Conservation (phyloP, 306 rosid species). For the Malus orientalis region DNA sequence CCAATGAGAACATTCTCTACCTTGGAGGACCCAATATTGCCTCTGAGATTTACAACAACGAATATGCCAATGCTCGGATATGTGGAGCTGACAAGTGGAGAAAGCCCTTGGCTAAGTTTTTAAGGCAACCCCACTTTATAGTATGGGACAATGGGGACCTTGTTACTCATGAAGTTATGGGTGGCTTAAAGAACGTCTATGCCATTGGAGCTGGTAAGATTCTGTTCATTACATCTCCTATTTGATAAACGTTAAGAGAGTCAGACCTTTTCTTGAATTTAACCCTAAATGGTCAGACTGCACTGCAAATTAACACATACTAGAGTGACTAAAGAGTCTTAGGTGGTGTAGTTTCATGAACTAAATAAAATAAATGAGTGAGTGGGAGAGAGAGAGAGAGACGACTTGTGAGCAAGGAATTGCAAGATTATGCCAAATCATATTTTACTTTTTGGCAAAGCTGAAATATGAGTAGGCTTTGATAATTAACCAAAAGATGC, state of each 20-base stretch:
- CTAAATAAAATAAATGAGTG: background rate
- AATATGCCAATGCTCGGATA: slow-evolving; percentile 93
- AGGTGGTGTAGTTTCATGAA: background rate
- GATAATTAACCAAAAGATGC: background rate
- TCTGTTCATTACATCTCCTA: background rate
- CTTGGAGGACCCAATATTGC: slow-evolving; percentile 98
- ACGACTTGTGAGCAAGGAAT: background rate
- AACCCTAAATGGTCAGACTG: background rate
- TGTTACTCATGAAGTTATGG: slow-evolving; percentile 97
- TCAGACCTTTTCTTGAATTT: background rate
- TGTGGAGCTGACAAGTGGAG: slow-evolving; percentile 96
- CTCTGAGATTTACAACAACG: slow-evolving; percentile 84
- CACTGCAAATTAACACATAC: background rate
- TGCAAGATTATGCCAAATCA: background rate
- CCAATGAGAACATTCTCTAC: slow-evolving; percentile 79
- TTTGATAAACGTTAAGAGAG: background rate
- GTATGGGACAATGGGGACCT: slow-evolving; percentile 98
- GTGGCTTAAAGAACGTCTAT: slow-evolving; percentile 93
- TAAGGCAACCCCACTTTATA: slow-evolving; percentile 85
- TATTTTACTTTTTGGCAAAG: background rate
- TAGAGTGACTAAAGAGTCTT: background rate
- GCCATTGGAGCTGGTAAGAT: slow-evolving; percentile 95
- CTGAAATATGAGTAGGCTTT: background rate
- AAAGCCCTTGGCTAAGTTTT: slow-evolving; percentile 75
- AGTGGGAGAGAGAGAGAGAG: background rate